Conservation (phyloP, 192 early-diverging fungal genomes). For the Irineochytrium annulatum region DNA sequence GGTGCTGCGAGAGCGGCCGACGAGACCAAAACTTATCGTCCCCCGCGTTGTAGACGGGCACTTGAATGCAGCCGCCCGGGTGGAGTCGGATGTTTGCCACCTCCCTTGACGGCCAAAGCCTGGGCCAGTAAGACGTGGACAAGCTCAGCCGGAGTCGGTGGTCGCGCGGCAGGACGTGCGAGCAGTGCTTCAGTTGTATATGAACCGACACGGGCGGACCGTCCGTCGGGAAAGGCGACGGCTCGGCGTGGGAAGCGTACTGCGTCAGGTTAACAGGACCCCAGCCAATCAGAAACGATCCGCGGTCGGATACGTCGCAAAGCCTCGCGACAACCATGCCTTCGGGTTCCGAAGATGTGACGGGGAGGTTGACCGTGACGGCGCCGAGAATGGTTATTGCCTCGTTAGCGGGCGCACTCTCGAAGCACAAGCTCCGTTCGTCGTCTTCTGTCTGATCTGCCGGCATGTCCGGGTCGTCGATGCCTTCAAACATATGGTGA, state of each 20-base stretch:
- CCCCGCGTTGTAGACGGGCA: too few species aligned
- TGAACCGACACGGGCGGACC: neutral
- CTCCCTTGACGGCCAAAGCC: neutral
- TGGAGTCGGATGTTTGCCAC: neutral
- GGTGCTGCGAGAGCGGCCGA: constrained; percentile 1
- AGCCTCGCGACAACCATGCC: neutral
- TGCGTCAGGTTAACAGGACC: constrained; percentile 2
- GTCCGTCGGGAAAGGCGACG: neutral
- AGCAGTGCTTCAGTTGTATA: neutral
- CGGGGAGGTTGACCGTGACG: neutral
- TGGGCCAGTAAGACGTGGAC: constrained; percentile 7
- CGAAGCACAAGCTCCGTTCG: neutral
- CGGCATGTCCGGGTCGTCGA: neutral
- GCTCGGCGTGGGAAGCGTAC: neutral
- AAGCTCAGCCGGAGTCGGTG: neutral
- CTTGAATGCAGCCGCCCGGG: too few species aligned
- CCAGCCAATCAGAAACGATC: neutral
- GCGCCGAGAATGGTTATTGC: neutral
- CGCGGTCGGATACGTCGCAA: neutral
- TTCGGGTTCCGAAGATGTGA: neutral
- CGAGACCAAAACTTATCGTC: too few species aligned
- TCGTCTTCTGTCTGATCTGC: constrained; percentile 2
- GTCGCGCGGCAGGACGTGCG: neutral
- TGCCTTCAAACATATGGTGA: too few species aligned
- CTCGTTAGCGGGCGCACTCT: neutral